These are phyloP conservation scores for Litsea cubeba DNA, from an alignment of 164 flowering plant species.

Conservation along the genomic window DNA sequence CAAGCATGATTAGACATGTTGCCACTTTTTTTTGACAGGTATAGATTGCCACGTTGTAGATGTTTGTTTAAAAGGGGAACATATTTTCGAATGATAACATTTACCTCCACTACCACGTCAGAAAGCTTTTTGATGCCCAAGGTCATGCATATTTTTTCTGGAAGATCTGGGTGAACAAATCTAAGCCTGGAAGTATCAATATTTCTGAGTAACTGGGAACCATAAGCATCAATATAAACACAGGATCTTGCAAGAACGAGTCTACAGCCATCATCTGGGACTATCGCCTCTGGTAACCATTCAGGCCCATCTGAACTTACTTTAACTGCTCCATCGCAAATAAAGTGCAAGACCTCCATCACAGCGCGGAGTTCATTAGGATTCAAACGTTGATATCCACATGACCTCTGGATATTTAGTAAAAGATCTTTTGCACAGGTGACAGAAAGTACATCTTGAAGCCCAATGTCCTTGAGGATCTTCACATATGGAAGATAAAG, in stretches of 20 bases:
- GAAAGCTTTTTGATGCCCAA: conserved; percentile 80
- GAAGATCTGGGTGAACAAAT: conserved; percentile 76
- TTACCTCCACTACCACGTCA: conserved; percentile 87
- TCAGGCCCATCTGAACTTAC: conserved; percentile 26
- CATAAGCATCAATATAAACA: conserved; percentile 79
- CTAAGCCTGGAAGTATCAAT: conserved; percentile 80
- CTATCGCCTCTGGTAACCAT: conserved; percentile 57
- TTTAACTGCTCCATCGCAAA: conserved; percentile 46
- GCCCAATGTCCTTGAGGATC: conserved; percentile 81
- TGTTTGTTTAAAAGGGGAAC: neutral
- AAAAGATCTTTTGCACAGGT: conserved; percentile 74
- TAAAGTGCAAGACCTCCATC: conserved; percentile 62
- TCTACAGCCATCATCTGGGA: conserved; percentile 94
- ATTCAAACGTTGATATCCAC: conserved; percentile 90
- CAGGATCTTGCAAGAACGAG: conserved; percentile 87
- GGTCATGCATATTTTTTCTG: conserved; percentile 54
- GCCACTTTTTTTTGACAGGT: neutral
- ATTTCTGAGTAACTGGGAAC: conserved; percentile 57
- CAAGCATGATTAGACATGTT: too few species aligned
- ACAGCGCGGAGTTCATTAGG: conserved; percentile 98
- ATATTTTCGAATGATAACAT: neutral
- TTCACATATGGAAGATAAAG: conserved; percentile 79
- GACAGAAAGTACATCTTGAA: conserved; percentile 70
- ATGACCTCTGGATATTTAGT: conserved; percentile 63
- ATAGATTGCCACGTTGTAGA: neutral